Conservation (phyloP, 352 stramenopile genomes). For the Pelagophyceae sp. region DNA sequence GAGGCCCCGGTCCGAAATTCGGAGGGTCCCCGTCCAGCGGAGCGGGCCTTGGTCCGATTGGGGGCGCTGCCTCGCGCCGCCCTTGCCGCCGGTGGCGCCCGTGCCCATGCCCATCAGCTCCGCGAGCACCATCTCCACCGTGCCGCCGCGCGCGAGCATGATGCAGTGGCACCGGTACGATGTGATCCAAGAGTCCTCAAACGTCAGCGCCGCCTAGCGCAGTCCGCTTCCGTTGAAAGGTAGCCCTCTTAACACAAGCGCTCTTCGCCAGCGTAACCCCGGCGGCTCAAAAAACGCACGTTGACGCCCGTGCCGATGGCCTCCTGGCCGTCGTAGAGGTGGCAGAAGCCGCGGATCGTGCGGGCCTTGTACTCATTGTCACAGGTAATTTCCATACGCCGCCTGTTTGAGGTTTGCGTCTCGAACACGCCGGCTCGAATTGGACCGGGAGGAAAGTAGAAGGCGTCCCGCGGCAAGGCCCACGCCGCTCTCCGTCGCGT, state of each 20-base stretch:
- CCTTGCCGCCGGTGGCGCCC: conserved; percentile 86
- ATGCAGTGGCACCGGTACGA: conserved; percentile 99
- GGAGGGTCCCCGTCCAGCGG: no score
- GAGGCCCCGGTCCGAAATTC: no score
- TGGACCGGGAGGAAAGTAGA: no score
- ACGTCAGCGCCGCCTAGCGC: neutral
- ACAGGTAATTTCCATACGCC: conserved; percentile 99
- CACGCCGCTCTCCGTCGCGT: no score
- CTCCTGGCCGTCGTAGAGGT: conserved; percentile 99
- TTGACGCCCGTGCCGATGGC: conserved; percentile 95
- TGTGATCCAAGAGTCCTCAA: conserved; percentile 93
- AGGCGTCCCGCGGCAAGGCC: no score
- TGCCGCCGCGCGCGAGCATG: conserved; percentile 82
- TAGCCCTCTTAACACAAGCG: no score
- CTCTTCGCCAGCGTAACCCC: no score
- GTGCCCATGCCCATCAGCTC: conserved; percentile 89
- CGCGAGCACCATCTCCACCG: conserved; percentile 78
- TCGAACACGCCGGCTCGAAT: no score
- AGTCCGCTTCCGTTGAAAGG: conserved; percentile 32
- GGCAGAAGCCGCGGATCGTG: conserved; percentile 96
- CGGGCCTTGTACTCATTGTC: conserved; percentile 98
- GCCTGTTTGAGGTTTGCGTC: conserved; percentile 25
- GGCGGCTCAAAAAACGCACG: conserved; percentile 73
- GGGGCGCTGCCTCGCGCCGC: no score
- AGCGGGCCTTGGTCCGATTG: no score